A percentile compares a stretch with the other conserved stretches of the same genome.
These are phyloP conservation scores for Colletotrichum tanaceti DNA, from an alignment of 2,329 filamentous ascomycete genomes.

Conservation along the genomic window DNA sequence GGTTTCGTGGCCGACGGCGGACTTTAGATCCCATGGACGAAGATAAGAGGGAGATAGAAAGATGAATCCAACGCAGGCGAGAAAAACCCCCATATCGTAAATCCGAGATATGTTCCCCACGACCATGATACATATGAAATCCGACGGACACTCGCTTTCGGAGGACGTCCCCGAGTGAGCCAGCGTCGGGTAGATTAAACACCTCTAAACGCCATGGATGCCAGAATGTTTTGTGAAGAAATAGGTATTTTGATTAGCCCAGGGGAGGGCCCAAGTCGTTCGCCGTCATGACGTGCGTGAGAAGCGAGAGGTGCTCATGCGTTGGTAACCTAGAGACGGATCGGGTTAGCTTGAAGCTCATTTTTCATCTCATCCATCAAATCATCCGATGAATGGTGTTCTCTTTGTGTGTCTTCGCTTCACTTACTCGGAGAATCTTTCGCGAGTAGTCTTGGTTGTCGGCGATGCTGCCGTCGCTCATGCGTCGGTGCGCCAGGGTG, in stretches of 20 bases:
- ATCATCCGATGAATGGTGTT: no score
- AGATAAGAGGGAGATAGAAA: neutral
- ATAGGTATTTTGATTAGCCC: constrained; percentile 47
- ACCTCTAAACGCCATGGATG: constrained; percentile 56
- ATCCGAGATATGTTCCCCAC: constrained; percentile 50
- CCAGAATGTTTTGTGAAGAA: constrained; percentile 48
- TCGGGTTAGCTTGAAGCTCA: constrained; percentile 5
- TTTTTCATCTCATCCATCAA: neutral
- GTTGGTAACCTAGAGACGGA: constrained; percentile 63
- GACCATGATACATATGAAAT: constrained; percentile 45
- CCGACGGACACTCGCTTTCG: constrained; percentile 38
- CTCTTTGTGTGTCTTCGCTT: neutral
- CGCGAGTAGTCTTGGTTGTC: constrained; percentile 98
- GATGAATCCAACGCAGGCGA: constrained; percentile 36
- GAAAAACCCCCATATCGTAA: constrained; percentile 33
- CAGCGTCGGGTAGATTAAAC: constrained; percentile 33
- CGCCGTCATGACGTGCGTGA: constrained; percentile 48
- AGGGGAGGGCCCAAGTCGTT: constrained; percentile 47
- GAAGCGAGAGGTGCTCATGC: constrained; percentile 57
- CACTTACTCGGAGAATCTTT: constrained; percentile 90
- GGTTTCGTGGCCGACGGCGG: constrained; percentile 37
- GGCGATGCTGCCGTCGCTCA: constrained; percentile 95
- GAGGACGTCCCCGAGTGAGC: constrained; percentile 34
- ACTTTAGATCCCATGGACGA: constrained; percentile 46
- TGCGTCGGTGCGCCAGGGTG: constrained; percentile 82